phyloP scores from a whole-genome alignment of 345 rosid genomes.

The Gossypium ekmanianum region DNA sequence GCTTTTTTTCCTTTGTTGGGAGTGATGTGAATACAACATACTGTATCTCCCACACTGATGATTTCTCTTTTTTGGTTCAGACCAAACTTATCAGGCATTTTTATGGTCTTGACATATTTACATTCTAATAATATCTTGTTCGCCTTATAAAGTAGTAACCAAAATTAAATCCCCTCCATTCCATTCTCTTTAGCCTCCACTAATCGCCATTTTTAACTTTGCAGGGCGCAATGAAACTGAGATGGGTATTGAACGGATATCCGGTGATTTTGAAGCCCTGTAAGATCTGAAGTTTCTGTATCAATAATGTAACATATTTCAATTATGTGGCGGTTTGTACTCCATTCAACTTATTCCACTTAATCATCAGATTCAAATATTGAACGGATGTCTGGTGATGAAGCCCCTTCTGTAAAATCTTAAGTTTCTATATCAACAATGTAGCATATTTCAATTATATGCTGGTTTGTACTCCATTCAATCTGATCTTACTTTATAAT shows the following conservation, averaged over 20 bases:
- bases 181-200: not conserved
- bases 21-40: not conserved
- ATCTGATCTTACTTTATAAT: not conserved
- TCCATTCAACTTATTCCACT: not conserved
- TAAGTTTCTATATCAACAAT: not conserved
- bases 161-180: not conserved
- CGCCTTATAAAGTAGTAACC: not conserved
- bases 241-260: not conserved
- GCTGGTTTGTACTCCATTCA: not conserved
- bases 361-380: not conserved
- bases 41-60: not conserved
- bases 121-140: not conserved
- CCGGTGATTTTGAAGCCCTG: slow-evolving; percentile 5
- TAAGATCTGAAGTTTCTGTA: slow-evolving; percentile 13
- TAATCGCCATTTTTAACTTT: not conserved
- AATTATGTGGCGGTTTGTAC: not conserved
- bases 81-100: not conserved
- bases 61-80: not conserved
- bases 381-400: not conserved
- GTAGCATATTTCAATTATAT: not conserved
- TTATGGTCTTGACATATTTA: not conserved
- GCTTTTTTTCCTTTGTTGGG: not conserved
- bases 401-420: not conserved
- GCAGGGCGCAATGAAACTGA: not conserved
- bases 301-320: not conserved